A percentile compares a stretch with the other conserved stretches of the same genome.
These are phyloP conservation scores for Candida berthetii DNA, from an alignment of 805 yeast genomes.

Conservation along the genomic window DNA sequence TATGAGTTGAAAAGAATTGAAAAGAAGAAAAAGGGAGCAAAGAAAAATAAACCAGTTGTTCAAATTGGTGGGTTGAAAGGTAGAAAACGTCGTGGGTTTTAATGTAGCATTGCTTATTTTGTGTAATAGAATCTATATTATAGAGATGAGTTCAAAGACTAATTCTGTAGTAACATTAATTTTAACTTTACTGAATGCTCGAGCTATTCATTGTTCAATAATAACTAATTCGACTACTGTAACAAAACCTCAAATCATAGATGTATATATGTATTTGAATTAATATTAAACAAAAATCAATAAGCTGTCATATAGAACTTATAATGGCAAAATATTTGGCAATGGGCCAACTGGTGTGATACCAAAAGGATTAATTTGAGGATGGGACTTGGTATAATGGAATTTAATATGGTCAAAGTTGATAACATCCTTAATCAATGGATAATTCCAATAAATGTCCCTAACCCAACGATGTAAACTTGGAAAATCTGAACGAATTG, in stretches of 20 bases:
- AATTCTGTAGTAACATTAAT: too few species aligned
- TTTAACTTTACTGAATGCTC: too few species aligned
- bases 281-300: too few species aligned
- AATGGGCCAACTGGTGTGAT: slow-evolving; percentile 88
- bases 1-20: slow-evolving; percentile 6
- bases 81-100: slow-evolving; percentile 21
- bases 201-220: too few species aligned
- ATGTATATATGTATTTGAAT: too few species aligned
- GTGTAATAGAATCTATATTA: too few species aligned
- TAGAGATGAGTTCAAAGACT: too few species aligned
- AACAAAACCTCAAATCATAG: too few species aligned
- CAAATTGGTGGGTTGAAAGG: slow-evolving; percentile 14
- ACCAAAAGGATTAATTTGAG: slow-evolving; percentile 70
- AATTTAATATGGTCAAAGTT: slow-evolving; percentile 85
- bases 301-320: too few species aligned
- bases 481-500: slow-evolving; percentile 78
- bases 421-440: slow-evolving; percentile 73
- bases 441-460: slow-evolving; percentile 73
- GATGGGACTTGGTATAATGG: slow-evolving; percentile 87
- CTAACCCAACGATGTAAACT: slow-evolving; percentile 72
- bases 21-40: slow-evolving; percentile 4
- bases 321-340: slow-evolving; percentile 58
- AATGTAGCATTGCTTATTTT: too few species aligned
- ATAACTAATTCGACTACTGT: too few species aligned
- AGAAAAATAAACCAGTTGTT: slow-evolving; percentile 10